Evolutionary conservation across 2,329 filamentous ascomycete genomes (phyloP).

Genomic region (Hortaea werneckii): DNA sequence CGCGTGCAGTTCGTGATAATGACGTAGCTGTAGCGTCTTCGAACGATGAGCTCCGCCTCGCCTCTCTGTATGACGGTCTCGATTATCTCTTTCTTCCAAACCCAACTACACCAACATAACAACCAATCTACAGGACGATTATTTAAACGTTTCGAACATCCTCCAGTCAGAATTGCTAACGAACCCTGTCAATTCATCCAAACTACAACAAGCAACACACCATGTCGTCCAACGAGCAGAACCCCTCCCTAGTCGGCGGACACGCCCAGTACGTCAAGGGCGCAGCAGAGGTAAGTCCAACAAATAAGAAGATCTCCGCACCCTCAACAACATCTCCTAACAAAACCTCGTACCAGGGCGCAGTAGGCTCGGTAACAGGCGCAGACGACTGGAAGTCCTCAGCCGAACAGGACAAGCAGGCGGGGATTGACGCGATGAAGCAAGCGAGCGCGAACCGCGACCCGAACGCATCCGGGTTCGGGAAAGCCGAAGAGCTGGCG

Average conservation of each 20-base stretch:
- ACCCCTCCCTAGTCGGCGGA: slow-evolving; percentile 50
- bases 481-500: slow-evolving; percentile 54
- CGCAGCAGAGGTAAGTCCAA: slow-evolving; percentile 47
- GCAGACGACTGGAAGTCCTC: slow-evolving; percentile 54
- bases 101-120: no score
- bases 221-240: slow-evolving; percentile 12
- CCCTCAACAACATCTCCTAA: slow-evolving; percentile 2
- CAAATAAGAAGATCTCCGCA: not conserved
- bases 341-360: slow-evolving; percentile 32
- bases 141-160: no score
- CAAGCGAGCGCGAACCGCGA: slow-evolving; percentile 48
- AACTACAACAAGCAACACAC: not conserved
- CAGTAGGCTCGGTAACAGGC: slow-evolving; percentile 52
- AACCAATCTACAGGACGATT: no score
- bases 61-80: no score
- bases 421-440: slow-evolving; percentile 54
- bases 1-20: no score
- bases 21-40: no score
- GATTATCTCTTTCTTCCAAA: no score
- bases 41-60: no score
- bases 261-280: slow-evolving; percentile 63
- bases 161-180: no score
- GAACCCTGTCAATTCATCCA: no score
- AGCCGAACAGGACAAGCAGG: slow-evolving; percentile 54
- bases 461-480: slow-evolving; percentile 44